Evolutionary conservation across 2,329 filamentous ascomycete genomes (phyloP).

Genomic region (Phoma sp.): DNA sequence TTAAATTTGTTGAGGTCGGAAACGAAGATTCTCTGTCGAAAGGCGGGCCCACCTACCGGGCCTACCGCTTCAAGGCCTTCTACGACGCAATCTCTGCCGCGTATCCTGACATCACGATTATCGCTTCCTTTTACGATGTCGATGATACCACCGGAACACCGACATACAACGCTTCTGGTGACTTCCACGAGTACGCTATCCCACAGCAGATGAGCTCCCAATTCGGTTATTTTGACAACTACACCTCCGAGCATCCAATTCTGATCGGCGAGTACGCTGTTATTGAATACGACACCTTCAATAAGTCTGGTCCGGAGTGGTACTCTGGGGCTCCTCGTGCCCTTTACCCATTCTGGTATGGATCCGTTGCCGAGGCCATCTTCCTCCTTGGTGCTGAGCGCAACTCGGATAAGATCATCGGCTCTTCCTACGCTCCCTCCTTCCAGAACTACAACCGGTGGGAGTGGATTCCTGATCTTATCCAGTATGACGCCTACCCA

Average conservation of each 20-base stretch:
- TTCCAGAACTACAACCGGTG: slow-evolving; percentile 4
- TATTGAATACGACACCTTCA: neutral
- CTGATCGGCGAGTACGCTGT: neutral
- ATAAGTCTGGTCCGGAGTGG: neutral
- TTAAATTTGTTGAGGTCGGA: neutral
- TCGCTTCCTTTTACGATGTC: neutral
- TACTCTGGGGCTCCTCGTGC: neutral
- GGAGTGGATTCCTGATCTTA: neutral
- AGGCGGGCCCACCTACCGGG: neutral
- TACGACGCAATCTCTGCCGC: neutral
- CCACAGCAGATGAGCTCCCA: neutral
- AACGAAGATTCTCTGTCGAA: neutral
- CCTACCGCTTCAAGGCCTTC: neutral
- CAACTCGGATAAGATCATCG: slow-evolving; percentile 1
- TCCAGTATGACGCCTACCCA: neutral
- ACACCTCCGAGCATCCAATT: neutral
- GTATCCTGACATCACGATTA: neutral
- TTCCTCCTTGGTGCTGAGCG: slow-evolving; percentile 1
- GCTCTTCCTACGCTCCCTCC: neutral
- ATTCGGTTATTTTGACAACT: neutral
- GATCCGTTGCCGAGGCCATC: neutral
- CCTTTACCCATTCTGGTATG: slow-evolving; percentile 1
- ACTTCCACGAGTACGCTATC: neutral
- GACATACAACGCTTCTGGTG: neutral
- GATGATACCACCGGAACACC: neutral